Base-by-base conservation (phyloP, 352 stramenopile genomes). In the Halophytophthora batemanensis region DNA sequence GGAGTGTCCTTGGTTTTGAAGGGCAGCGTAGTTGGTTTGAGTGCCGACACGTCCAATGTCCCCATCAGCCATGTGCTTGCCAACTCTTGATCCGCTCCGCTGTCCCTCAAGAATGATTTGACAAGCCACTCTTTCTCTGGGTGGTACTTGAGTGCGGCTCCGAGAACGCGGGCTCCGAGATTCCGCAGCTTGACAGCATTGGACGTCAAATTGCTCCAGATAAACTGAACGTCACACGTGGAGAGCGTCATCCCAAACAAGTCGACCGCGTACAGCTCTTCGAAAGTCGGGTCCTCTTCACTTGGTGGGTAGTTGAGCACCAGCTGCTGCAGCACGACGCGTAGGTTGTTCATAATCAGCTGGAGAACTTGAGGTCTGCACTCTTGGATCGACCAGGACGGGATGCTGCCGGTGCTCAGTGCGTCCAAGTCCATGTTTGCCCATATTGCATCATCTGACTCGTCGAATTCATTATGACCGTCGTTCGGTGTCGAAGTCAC, bases 181-280 rank as follows among this genome's bases (percentile, higher is more conserved):
- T 86, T 71, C 19, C 74, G 67, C 0, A 54, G 39, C 45, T 86
- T 89, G 8, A 68, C 44, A 8, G 68, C 70, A 6, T 52, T 45
- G 21, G 52, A 50, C 2, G 56, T 72, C 11, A 87, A 46, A 2
- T 74, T 58, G 41, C 28, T 76, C 82, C 82, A 93, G 40, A 55
- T 70, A 54, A 89, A 93, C 6, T 75, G 61, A 37, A 86, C 66
- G 13, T 69, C 69, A 35, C 74, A 81, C 0, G 72, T 79, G 6
- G 80, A 73, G 19, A 93, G 60, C 19, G 88, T 61, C 35, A 54
- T 61, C 10, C 80, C 82, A 18, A 90, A 52, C 39, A 91, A 56
- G 54, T 93, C 80, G 35, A 91, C 69, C 13, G 72, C 46, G 42
- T 75, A 89, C n/a, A 85, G 40, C 61, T 93, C 76, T 13, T 81